Evolutionary conservation across 495 filamentous ascomycete species (phyloP).

Genomic region (Darksidea phi): DNA sequence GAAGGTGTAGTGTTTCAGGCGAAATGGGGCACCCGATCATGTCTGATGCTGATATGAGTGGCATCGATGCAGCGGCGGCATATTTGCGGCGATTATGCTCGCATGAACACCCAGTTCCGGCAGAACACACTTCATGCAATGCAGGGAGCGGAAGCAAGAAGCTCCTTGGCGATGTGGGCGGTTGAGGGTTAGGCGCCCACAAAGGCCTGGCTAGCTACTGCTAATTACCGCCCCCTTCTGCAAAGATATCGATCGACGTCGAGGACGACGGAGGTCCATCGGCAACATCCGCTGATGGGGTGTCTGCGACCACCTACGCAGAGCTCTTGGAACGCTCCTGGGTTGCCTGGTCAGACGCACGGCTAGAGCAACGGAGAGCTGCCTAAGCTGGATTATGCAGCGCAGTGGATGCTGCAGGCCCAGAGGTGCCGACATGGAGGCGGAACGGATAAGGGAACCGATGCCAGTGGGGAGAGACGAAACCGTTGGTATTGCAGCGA

Average conservation of each 20-base stretch:
- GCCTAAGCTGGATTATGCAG: not conserved
- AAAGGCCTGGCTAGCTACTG: no score
- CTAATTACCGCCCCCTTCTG: no score
- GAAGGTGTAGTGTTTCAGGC: not conserved
- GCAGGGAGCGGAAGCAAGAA: not conserved
- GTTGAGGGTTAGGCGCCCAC: no score
- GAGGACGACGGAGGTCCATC: no score
- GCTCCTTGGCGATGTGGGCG: not conserved
- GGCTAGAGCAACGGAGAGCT: no score
- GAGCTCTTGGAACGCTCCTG: no score
- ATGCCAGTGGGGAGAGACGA: not conserved
- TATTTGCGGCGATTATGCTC: not conserved
- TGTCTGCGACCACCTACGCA: no score
- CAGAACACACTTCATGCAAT: not conserved
- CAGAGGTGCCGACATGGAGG: conserved; percentile 13
- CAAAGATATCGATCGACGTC: no score
- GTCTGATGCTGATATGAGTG: not conserved
- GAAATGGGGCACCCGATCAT: not conserved
- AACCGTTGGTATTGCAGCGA: conserved; percentile 15
- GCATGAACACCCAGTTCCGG: not conserved
- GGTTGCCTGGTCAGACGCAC: no score
- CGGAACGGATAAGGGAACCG: not conserved
- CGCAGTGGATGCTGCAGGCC: conserved; percentile 12
- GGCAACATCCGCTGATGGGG: no score
- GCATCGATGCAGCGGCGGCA: not conserved